phyloP scores from a whole-genome alignment of 2,329 filamentous ascomycete species.

The Monascus ruber region DNA sequence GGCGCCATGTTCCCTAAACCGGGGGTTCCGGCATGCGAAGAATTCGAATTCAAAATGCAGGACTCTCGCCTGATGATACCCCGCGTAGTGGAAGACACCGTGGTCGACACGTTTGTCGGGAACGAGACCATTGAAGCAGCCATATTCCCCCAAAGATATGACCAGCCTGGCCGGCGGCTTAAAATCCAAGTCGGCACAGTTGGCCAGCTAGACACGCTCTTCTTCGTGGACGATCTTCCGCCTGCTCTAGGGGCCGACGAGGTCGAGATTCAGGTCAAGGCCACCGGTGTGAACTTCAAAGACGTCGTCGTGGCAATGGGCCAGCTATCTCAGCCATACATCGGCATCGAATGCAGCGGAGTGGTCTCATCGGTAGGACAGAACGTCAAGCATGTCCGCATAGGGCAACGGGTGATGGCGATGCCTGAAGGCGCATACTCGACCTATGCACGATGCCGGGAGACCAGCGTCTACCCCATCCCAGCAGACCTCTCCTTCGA shows the following conservation, averaged over 20 bases:
- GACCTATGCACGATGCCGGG: conserved; percentile 20
- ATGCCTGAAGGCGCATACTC: conserved; percentile 20
- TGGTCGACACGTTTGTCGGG: no score
- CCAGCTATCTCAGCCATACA: conserved; percentile 14
- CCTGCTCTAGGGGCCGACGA: conserved; percentile 7
- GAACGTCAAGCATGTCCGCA: conserved; percentile 16
- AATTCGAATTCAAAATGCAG: no score
- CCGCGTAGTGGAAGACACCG: no score
- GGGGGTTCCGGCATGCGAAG: no score
- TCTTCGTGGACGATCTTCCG: conserved; percentile 15
- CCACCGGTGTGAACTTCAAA: conserved; percentile 17
- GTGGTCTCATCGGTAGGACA: conserved; percentile 19
- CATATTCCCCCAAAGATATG: no score
- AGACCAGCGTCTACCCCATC: conserved; percentile 21
- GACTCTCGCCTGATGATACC: no score
- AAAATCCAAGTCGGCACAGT: conserved; percentile 9
- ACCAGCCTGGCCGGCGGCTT: conserved; percentile 9
- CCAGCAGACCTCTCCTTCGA: conserved; percentile 15
- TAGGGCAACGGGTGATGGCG: conserved; percentile 32
- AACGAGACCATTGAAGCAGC: no score
- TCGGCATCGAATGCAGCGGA: conserved; percentile 33
- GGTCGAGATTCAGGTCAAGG: conserved; percentile 12
- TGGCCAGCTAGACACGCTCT: conserved; percentile 12
- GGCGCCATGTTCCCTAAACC: no score
- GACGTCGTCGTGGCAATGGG: conserved; percentile 36